Percentiles rank a stretch among this genome's conserved stretches.
phyloP scores from a whole-genome alignment of 768 basidiomycete genomes.

The Leucocoprinus leucothites region DNA sequence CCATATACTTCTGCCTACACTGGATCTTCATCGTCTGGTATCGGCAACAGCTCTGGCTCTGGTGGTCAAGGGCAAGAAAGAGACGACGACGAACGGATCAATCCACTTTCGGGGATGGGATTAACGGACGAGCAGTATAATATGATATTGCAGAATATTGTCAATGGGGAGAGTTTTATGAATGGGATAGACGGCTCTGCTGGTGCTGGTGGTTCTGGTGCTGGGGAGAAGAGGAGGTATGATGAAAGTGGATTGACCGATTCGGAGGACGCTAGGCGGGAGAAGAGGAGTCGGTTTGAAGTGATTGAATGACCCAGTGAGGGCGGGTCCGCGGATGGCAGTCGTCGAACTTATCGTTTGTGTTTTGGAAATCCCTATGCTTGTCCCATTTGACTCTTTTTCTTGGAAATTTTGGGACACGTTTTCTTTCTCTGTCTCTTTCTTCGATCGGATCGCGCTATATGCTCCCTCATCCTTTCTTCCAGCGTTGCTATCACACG shows the following conservation, averaged over 20 bases:
- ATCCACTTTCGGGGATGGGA: constrained; percentile 86
- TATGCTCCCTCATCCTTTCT: no score
- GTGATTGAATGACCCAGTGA: constrained; percentile 43
- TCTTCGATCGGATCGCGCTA: no score
- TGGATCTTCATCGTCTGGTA: not conserved
- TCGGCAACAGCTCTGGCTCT: not conserved
- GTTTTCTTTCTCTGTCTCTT: no score
- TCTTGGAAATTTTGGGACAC: no score
- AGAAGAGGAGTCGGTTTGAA: constrained; percentile 61
- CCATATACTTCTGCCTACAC: no score
- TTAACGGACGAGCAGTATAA: constrained; percentile 88
- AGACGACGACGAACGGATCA: constrained; percentile 59
- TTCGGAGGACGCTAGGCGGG: constrained; percentile 25
- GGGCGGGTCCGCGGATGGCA: no score
- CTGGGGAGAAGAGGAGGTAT: constrained; percentile 12
- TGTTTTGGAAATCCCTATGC: no score
- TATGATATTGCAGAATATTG: constrained; percentile 70
- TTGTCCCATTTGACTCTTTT: no score
- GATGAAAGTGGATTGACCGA: constrained; percentile 12
- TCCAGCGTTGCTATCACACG: no score
- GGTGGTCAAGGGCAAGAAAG: constrained; percentile 14
- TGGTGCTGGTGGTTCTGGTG: constrained; percentile 18
- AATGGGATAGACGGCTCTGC: constrained; percentile 27
- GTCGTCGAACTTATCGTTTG: no score
- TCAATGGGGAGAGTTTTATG: constrained; percentile 59